Conservation (phyloP, 2,329 filamentous ascomycete genomes). For the Bipolaris victoriae region DNA sequence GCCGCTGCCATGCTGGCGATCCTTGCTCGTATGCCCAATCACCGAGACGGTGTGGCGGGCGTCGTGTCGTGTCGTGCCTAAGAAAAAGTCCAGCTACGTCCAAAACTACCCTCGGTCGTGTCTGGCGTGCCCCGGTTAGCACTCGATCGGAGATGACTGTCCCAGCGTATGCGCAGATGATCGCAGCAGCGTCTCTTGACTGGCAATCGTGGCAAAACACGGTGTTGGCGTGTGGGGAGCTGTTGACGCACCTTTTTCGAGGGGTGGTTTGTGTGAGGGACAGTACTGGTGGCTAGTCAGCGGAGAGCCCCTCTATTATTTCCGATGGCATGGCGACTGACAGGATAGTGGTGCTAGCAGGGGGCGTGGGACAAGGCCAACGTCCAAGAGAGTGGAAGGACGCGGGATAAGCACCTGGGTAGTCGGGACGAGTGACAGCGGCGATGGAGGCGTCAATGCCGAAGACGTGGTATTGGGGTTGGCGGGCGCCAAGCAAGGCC, state of each 20-base stretch:
- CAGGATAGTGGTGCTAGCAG: slow-evolving; percentile 21
- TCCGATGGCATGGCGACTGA: slow-evolving; percentile 33
- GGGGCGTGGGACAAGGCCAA: slow-evolving; percentile 9
- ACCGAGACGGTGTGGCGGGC: slow-evolving; percentile 18
- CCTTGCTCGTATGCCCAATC: slow-evolving; percentile 29
- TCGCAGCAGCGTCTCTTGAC: background rate
- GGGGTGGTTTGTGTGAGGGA: slow-evolving; percentile 31
- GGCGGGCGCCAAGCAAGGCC: slow-evolving; percentile 46
- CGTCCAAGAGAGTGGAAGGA: slow-evolving; percentile 16
- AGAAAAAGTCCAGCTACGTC: slow-evolving; percentile 12
- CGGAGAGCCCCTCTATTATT: slow-evolving; percentile 40
- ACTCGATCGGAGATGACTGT: slow-evolving; percentile 6
- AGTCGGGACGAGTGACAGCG: slow-evolving; percentile 20
- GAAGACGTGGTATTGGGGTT: slow-evolving; percentile 41
- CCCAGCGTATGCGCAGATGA: background rate
- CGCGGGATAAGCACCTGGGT: slow-evolving; percentile 11
- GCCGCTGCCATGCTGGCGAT: slow-evolving; percentile 49
- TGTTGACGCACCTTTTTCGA: slow-evolving; percentile 42
- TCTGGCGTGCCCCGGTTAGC: slow-evolving; percentile 29
- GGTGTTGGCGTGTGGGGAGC: slow-evolving; percentile 19
- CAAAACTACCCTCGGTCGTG: slow-evolving; percentile 18
- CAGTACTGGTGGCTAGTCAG: slow-evolving; percentile 43
- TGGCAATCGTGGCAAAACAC: background rate
- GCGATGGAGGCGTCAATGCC: slow-evolving; percentile 29
- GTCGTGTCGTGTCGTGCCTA: slow-evolving; percentile 17